Conservation (phyloP, 257 asterid genomes). For the Solanum rostratum region DNA sequence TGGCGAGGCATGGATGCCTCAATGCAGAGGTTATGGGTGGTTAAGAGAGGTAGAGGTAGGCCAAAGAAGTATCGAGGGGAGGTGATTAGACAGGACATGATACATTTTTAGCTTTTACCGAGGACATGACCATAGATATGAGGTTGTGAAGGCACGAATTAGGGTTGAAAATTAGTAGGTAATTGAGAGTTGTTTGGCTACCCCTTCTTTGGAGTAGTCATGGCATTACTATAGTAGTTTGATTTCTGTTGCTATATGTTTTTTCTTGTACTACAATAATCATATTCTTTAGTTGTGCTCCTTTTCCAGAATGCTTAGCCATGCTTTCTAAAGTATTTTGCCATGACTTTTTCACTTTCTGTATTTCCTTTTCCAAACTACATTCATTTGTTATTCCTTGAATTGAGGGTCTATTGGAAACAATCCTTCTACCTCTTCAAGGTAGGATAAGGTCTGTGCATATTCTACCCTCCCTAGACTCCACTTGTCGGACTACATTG, state of each 20-base stretch:
- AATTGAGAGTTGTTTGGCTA: not conserved
- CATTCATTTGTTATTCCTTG: not conserved
- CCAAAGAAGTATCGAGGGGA: not conserved
- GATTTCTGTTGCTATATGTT: not conserved
- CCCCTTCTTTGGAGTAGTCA: not conserved
- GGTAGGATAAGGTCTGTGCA: not conserved
- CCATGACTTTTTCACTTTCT: not conserved
- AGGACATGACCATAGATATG: not conserved
- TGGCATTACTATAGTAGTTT: not conserved
- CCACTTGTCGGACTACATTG: not conserved
- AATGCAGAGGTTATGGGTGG: not conserved
- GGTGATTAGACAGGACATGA: not conserved
- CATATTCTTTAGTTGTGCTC: not conserved
- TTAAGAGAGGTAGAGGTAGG: not conserved
- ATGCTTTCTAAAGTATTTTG: not conserved
- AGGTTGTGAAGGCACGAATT: not conserved
- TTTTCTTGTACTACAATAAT: not conserved
- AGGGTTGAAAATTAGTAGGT: not conserved
- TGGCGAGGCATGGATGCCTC: not conserved
- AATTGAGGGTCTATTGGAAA: not conserved
- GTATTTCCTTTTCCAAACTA: not conserved
- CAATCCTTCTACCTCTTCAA: not conserved
- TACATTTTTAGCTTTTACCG: not conserved
- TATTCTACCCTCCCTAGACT: not conserved
- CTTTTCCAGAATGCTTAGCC: not conserved